Base-by-base conservation (phyloP, 305 asterid species). In the Rubia tinctorum region DNA sequence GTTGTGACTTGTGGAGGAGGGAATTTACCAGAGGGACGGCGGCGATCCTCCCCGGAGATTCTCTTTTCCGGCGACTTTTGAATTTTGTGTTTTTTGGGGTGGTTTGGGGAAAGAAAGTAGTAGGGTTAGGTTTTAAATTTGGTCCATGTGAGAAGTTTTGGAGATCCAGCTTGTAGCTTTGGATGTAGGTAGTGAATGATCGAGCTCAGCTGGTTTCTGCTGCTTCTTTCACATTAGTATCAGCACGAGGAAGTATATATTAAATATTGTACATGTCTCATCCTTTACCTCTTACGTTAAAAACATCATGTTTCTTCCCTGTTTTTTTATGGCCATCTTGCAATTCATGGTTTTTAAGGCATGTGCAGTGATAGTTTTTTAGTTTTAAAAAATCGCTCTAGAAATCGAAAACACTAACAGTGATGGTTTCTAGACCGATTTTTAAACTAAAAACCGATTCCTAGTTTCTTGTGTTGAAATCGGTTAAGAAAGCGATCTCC, bases 121-220 rank as follows among this genome's bases (percentile, higher is more conserved):
- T 42, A 6, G 44, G 71, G 55, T 20, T 15, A 43, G 55, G 71
- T 37, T 66, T 64, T 40, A 3, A 66, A 43, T 40, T 61, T 5
- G 44, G 34, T 82, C 68, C 25, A 34, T 77, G 92, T 87, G 88
- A 83, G 79, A 80, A 87, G 78, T 79, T 88, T 80, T 84, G 79
- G 83, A 78, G 73, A 79, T 73, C 69, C 89, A 89, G 97, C 81
- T 88, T 63, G 97, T 89, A 91, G 97, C 97, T 89, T 89, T 88
- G 61, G 88, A 20, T 79, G 80, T 86, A 83, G 88, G 80, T 88
- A 85, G 85, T 64, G 40, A 37, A 37, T 37, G 75, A 72, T 66
- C 80, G 87, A 89, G 97, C 97, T 91, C 97, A 91, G 94, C 94
- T 91, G 86, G 81, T 69, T 80, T 86, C 87, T 88, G 85, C 81